Evolutionary conservation across 108 stramenopile species (phyloP), one percentile per base, ranked within the genome.

Genomic region (Nitzschia sp.): DNA sequence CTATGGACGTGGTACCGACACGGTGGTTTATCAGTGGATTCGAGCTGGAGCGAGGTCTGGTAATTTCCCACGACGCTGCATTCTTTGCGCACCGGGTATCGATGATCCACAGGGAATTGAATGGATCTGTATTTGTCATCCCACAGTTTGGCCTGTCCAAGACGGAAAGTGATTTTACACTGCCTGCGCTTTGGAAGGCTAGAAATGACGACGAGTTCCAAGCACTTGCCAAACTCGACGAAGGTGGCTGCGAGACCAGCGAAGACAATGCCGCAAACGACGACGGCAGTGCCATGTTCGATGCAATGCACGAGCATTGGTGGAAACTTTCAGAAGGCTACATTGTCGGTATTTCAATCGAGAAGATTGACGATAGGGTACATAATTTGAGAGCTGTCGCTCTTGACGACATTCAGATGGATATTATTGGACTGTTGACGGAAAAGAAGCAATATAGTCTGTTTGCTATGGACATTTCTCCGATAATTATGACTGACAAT

Each of bases 1-100:
- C 91, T 3, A 69, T 75, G 3, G 83, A 88, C 59, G 85, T 83
- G 9, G 83, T 80, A 41, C 86, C 86, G 34, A 95, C 94, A 9
- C 57, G 94, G 66, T 95, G 88, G 87, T 77, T 90, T 17, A 50
- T 91, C 6, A 84, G 80, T 57, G 91, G 91, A 13, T 73, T 91
- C 32, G 85, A 95, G 72, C 30, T 91, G 27, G 90, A 95, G 61
- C 41, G 86, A 48, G 94, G 94, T 9, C 46, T 91, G 31, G 63
- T 84, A n/a, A 65, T 92, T 1, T 89, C 91, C 3, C 62, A 71
- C 47, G 94, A 92, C 48, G 74, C 85, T 41, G 76, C 78, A 0
- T 66, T 76, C 45, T 79, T 86, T 60, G 85, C 86, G 21, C 78
- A 73, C 38, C 71, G 85, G 23, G 62, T 46, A 47, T 84, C 85